A percentile compares a stretch with the other conserved stretches of the same genome.
These are phyloP conservation scores for Phytophthora tubulina DNA, from an alignment of 352 stramenopile genomes.

Conservation along the genomic window DNA sequence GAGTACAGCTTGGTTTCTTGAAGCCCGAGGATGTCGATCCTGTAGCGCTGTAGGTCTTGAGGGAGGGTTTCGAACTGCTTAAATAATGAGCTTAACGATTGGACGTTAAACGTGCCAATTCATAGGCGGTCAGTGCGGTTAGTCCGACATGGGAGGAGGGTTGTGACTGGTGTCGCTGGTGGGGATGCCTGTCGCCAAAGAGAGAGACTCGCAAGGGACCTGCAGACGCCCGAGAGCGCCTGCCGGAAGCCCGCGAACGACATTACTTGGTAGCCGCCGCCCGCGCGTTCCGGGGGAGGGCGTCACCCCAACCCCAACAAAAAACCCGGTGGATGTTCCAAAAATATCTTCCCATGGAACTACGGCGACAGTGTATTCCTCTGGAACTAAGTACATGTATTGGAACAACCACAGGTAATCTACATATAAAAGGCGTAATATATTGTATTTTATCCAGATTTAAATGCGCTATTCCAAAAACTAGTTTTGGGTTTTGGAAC, in stretches of 20 bases:
- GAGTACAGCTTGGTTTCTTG: neutral
- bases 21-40: slow-evolving; percentile 1
- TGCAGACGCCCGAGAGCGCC: neutral
- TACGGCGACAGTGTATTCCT: too few species aligned
- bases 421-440: too few species aligned
- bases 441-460: too few species aligned
- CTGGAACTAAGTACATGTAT: too few species aligned
- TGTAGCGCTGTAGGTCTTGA: neutral
- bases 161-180: neutral
- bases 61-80: neutral
- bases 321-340: too few species aligned
- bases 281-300: too few species aligned
- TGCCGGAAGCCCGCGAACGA: neutral
- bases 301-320: too few species aligned
- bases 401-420: too few species aligned
- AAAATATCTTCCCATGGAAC: too few species aligned
- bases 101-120: slow-evolving; percentile 2
- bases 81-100: neutral
- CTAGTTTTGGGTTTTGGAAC: too few species aligned
- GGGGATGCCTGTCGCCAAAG: neutral
- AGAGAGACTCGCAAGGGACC: neutral
- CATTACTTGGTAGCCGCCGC: too few species aligned
- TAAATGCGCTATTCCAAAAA: too few species aligned
- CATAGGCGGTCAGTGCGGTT: neutral
- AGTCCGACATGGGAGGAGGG: neutral